Base-by-base conservation (phyloP, 352 stramenopile genomes). In the Pythium aristosporum region DNA sequence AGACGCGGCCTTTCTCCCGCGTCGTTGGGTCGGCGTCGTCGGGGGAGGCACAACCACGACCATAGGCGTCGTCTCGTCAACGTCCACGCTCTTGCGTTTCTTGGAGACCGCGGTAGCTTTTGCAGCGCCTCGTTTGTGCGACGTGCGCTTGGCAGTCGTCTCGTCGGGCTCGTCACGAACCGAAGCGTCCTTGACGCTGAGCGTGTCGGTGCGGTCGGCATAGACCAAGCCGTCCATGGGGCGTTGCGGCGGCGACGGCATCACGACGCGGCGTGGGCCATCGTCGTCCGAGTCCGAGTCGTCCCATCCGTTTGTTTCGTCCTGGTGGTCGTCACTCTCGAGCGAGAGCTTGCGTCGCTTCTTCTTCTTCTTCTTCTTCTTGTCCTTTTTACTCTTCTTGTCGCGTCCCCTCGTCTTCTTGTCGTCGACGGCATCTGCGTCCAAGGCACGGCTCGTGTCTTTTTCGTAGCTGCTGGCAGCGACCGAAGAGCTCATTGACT, bases 221-320 rank as follows among this genome's bases (percentile, higher is more conserved):
- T 73, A 73, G n/a, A 73, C 67, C 42, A 69, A 73, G 30, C 67
- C 67, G 34, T 73, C 67, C 61, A 69, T 73, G 10, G 57, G 56
- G 0, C 61, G 59, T 36, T 73, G 67, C 18, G 67, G 67, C 15
- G 67, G 67, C 23, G 67, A 73, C 23, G 67, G 67, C 50, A 73
- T 21, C 37, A 73, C 57, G 8, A 73, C 55, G 46, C 59, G 61
- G 49, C 66, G n/a, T 65, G 5, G 75, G 73, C 73, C 44, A 72
- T 89, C 56, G n/a, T 74, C 72, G 54, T 91, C 82, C 44, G 72
- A 79, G n/a, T 89, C 80, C 39, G 74, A 82, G 21, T 77, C 74
- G 6, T 87, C 76, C 23, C 62, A 61, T 43, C 83, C 79, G 11
- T 50, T 62, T 79, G 86, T 61, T 75, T 76, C 60, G 86, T 87